These are phyloP conservation scores for Moringa oleifera DNA, from an alignment of 345 rosid genomes.

Conservation along the genomic window DNA sequence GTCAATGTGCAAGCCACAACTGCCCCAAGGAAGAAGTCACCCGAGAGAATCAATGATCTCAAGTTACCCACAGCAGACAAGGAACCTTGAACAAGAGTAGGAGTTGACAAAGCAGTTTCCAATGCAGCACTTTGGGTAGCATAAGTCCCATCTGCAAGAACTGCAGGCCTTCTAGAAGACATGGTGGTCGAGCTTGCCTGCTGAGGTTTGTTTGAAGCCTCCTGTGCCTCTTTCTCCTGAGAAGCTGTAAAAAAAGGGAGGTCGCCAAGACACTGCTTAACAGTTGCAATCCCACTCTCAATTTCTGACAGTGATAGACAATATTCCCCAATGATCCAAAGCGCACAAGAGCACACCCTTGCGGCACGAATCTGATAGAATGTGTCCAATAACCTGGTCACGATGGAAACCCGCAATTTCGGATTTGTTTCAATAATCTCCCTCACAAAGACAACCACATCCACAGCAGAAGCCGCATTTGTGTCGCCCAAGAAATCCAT, in stretches of 20 bases:
- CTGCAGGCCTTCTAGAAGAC: slow-evolving; percentile 69
- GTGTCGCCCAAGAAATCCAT: slow-evolving; percentile 82
- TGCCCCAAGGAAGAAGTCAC: slow-evolving; percentile 84
- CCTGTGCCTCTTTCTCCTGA: slow-evolving; percentile 57
- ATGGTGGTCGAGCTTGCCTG: slow-evolving; percentile 44
- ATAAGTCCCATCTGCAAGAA: slow-evolving; percentile 82
- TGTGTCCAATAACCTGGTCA: slow-evolving; percentile 71
- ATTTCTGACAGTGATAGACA: slow-evolving; percentile 73
- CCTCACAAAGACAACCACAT: slow-evolving; percentile 64
- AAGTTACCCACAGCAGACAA: slow-evolving; percentile 49
- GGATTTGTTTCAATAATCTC: slow-evolving; percentile 79
- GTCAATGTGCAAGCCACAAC: slow-evolving; percentile 70
- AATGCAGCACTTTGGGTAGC: slow-evolving; percentile 84
- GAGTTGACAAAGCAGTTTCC: slow-evolving; percentile 73
- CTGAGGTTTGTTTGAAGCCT: slow-evolving; percentile 43
- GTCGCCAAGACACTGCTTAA: slow-evolving; percentile 80
- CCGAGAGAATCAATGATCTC: slow-evolving; percentile 65
- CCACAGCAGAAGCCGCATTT: slow-evolving; percentile 73
- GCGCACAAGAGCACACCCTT: slow-evolving; percentile 72
- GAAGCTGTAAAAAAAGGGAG: slow-evolving; percentile 56
- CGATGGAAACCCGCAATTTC: slow-evolving; percentile 65
- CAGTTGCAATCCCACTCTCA: slow-evolving; percentile 59
- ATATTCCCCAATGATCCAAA: slow-evolving; percentile 82
- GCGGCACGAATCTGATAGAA: slow-evolving; percentile 85
- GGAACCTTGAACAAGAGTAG: slow-evolving; percentile 65